Base-by-base conservation (phyloP, 2,329 filamentous ascomycete genomes). In the Pezicula rhizophila region DNA sequence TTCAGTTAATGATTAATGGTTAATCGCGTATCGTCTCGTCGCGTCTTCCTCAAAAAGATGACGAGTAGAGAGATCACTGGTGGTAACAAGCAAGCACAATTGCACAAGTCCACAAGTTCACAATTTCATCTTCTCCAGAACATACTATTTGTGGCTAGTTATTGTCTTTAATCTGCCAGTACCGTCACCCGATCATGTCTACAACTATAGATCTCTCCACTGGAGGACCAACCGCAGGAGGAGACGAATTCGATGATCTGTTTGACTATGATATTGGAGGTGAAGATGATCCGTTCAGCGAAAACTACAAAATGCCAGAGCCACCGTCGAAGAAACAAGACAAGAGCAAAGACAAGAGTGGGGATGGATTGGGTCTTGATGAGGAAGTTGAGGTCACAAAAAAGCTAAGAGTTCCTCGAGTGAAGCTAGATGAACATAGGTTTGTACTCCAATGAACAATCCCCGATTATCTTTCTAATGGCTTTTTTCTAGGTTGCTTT, bases 341-440 rank as follows among this genome's bases (percentile, higher is more conserved):
- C 45, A 56, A 60, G 49, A 35, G 46, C 38, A 53, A 59, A 64
- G 31, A 64, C 67, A 51, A 76, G 73, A 53, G 77, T 78, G 57
- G 76, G 25, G 75, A 72, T 8, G 75, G 75, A 1, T 70, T 95
- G 2, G 90, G 91, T 41, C 82, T 96, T 49, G 91, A 97, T 56
- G 82, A 95, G 62, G 89, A 95, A 60, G 79, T 99, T 46, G 84
- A 88, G 48, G 77, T 96, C 4, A 80, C 57, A 15, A 57, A 79
- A 37, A 96, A 89, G 69, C 86, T 86, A 59, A 78, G 83, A 33
- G 78, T 82, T 53, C 89, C 90, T 1, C 76, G 82, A 48, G 85
- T 92, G 4, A 99, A 96, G 66, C 77, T 99, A 23, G 91, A 99
- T 62, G 89, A 96, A 59, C 72, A 79, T 8, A 80, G 82, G 85